Evolutionary conservation across 2,329 filamentous ascomycete species (phyloP), one percentile per base, ranked within the genome.

Genomic region (Colletotrichum musicola): DNA sequence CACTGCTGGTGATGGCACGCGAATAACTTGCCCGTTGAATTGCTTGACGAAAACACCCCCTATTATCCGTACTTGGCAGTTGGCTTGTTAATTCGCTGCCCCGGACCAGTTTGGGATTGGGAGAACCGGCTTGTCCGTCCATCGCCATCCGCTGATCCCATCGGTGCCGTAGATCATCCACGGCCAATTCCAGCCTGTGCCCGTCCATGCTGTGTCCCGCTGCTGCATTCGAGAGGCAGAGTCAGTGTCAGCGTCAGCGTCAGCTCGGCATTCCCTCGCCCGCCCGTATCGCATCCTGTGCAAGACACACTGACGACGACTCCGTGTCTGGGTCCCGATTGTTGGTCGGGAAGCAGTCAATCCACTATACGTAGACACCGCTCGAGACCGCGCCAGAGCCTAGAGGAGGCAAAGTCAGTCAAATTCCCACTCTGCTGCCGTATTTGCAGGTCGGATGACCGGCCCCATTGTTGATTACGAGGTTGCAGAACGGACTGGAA

Each of bases 401-500:
- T 12, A 10, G 6, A 18, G 40, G 46, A 46, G 18, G 38, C 62
- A 53, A 46, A 53, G 27, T 40, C 38, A 42, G 49, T 60, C 49
- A 40, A 22, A 56, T 68, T 56, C 50, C 62, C 62, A 65, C 62
- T 65, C 20, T 49, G 55, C 40, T 64, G 35, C 14, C 22, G 50
- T 30, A 60, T 62, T 66, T 61, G 55, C 55, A 68, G 42, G 56
- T 60, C 62, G 35, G 62, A 56, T 68, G 62, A 65, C 66, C 55
- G 49, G 56, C 22, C 56, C 42, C 66, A 47, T 68, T 65, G 55
- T 65, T 55, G 66, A 65, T 68, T 66, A 68, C 66, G 66, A 68
- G 66, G 66, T 68, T 65, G 54, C 62, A 65, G 44, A 68, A 56
- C 20, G 35, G 55, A 68, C 62, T 46, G 56, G 62, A 60, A 51